Base-by-base conservation (phyloP, 306 rosid genomes). In the Acmispon strigosus region DNA sequence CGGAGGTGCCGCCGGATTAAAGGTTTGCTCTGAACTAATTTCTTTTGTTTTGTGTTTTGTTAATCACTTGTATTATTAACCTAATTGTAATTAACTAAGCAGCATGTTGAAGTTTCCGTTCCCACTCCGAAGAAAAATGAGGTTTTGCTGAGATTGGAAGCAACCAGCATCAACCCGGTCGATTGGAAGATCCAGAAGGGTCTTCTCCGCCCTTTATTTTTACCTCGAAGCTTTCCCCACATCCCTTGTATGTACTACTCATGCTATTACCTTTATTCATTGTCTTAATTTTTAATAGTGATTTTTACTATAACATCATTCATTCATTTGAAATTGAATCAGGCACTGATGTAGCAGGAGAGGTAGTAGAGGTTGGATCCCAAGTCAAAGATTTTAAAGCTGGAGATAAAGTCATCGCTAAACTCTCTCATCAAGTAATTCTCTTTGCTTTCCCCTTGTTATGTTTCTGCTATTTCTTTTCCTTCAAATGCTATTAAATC, bases 141-240 rank as follows among this genome's bases (percentile, higher is more conserved):
- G 56, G 81, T 87, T 58, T 72, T 91, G 62, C 50, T 88, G 18
- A 87, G 82, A 82, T 8, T 86, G 41, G 92, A 91, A 84, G 96
- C 93, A 20, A 72, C 73, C 36, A 62, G 79, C 80, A 52, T 91
- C 5, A 91, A 89, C 74, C 92, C 92, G 6, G 9, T 85, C 47
- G 96, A 89, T 82, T 87, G 96, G 90, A 89, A 86, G 78, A 82
- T 88, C 78, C 96, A 88, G 78, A 82, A 74, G 62, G 97, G 97
- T 49, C 0, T 15, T 18, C 34, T 81, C 4, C 78, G 90, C 18
- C 78, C 84, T 75, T 3, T 86, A 0, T 64, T 69, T 51, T 0
- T 81, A 0, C 97, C 96, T 51, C 52, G 83, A 45, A 56, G 56
- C 8, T 73, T 91, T 53, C 97, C 97, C 48, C 74, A 85, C 36